A percentile compares a stretch with the other conserved stretches of the same genome.
phyloP scores from a whole-genome alignment of 2,329 filamentous ascomycete genomes.

The Chrysosphaeria jannelii region DNA sequence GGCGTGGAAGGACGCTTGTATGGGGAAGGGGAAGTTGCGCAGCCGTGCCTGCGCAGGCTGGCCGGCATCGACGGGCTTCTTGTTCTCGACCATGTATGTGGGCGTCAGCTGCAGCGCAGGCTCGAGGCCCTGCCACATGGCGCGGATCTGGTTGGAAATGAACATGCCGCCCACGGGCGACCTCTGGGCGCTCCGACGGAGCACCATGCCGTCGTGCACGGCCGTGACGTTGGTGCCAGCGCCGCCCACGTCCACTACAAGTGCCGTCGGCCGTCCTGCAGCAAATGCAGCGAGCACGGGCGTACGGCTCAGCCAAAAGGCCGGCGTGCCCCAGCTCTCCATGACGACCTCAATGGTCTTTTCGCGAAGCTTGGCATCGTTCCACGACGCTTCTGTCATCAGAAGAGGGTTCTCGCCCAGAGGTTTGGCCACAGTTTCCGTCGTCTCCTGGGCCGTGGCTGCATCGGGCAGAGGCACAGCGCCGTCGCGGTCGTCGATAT shows the following conservation, averaged over 20 bases:
- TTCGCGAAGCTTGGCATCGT: slow-evolving; percentile 59
- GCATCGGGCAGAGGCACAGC: no score
- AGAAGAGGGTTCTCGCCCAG: slow-evolving; percentile 72
- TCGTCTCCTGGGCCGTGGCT: slow-evolving; percentile 9
- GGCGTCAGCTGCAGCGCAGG: slow-evolving; percentile 37
- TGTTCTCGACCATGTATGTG: slow-evolving; percentile 65
- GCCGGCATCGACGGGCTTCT: slow-evolving; percentile 66
- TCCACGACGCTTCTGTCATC: slow-evolving; percentile 89
- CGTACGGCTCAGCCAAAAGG: slow-evolving; percentile 74
- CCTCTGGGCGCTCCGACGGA: slow-evolving; percentile 68
- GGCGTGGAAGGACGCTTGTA: slow-evolving; percentile 40
- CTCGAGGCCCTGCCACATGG: slow-evolving; percentile 30
- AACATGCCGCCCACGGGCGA: slow-evolving; percentile 71
- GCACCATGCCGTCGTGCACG: slow-evolving; percentile 76
- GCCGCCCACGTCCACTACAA: slow-evolving; percentile 78
- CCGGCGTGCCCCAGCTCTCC: slow-evolving; percentile 86
- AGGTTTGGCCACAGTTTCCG: slow-evolving; percentile 36
- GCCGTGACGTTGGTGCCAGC: slow-evolving; percentile 70
- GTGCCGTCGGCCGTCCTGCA: slow-evolving; percentile 69
- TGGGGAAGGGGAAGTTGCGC: slow-evolving; percentile 31
- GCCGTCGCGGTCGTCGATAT: slow-evolving; percentile 31
- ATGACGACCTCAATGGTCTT: slow-evolving; percentile 90
- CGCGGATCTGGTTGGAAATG: slow-evolving; percentile 65
- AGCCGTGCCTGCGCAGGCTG: slow-evolving; percentile 48
- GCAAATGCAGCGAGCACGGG: slow-evolving; percentile 79